phyloP scores from a whole-genome alignment of 495 filamentous ascomycete genomes.

The Penicillium ucsense region DNA sequence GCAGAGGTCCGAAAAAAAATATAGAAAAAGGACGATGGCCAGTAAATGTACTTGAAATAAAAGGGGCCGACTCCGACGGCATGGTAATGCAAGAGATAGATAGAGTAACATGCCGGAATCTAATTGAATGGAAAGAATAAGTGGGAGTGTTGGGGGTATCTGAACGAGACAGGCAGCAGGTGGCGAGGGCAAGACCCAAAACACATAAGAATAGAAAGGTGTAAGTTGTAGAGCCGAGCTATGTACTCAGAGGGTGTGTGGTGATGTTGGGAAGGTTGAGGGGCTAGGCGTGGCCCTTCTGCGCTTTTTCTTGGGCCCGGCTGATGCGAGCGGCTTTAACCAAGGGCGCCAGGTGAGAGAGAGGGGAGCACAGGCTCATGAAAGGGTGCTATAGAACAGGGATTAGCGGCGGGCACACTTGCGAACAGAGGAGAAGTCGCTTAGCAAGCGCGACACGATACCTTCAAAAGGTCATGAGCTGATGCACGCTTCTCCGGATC shows the following conservation, averaged over 20 bases:
- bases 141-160: constrained; percentile 31
- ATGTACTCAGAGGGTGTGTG: background rate
- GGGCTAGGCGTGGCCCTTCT: constrained; percentile 41
- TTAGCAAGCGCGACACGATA: constrained; percentile 26
- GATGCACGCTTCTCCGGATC: constrained; percentile 94
- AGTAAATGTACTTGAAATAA: constrained; percentile 13
- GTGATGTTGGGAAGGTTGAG: background rate
- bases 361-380: constrained; percentile 63
- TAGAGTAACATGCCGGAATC: constrained; percentile 19
- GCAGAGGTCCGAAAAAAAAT: constrained; percentile 4
- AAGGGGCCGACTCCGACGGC: constrained; percentile 6
- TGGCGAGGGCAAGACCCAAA: constrained; percentile 5
- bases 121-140: constrained; percentile 24
- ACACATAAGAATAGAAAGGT: background rate
- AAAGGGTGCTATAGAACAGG: constrained; percentile 66
- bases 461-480: constrained; percentile 83
- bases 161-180: constrained; percentile 28
- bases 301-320: constrained; percentile 73
- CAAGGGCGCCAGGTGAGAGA: constrained; percentile 70
- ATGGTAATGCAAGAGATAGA: constrained; percentile 4
- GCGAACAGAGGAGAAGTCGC: background rate
- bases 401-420: constrained; percentile 16
- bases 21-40: background rate
- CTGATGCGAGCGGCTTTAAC: constrained; percentile 78
- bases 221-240: constrained; percentile 7